Base-by-base conservation (phyloP, 2,329 filamentous ascomycete species). In the Leptoxyphium fumago region DNA sequence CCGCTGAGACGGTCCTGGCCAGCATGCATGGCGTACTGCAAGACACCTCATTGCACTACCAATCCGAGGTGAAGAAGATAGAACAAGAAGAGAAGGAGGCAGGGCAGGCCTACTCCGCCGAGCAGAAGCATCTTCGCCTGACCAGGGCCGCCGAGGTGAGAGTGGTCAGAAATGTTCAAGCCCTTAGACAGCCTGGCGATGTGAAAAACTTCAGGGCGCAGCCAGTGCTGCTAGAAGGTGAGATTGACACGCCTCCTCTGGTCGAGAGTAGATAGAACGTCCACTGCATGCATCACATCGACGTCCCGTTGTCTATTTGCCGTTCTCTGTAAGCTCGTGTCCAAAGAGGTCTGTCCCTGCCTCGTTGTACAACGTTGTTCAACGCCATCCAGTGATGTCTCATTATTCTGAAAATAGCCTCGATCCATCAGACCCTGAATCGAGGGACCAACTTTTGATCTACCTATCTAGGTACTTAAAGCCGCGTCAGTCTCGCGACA, bases 141-240 rank as follows among this genome's bases (percentile, higher is more conserved):
- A 91, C 82, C 45, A 85, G 87, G 63, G 87, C 87, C n/a, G 81
- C 85, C 7, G 91, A 98, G 68, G 74, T 98, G 51, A 78, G 80
- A 59, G 72, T 96, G 36, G 81, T 93, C 43, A 73, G 85, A 53
- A 86, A 89, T 60, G 64, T 84, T 46, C 71, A 70, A 44, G 78
- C 79, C 49, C 61, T 95, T 59, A 68, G 78, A 43, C 63, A 76
- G 47, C 88, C 88, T 10, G 85, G 84, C 1, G 64, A 72, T 38
- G 64, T 80, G 9, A 69, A 75, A 51, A 52, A 53, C 80, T 87
- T 64, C 67, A 68, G 50, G 79, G 80, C 60, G 46, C 61, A 56
- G 61, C 51, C 50, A 30, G 56, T 68, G 40, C 44, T 47, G 9
- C 39, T 43, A 10, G 45, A 45, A 10, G 42, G 39, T 28, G 41